Conservation (phyloP, 257 asterid species). For the Solanum gandarillasii region DNA sequence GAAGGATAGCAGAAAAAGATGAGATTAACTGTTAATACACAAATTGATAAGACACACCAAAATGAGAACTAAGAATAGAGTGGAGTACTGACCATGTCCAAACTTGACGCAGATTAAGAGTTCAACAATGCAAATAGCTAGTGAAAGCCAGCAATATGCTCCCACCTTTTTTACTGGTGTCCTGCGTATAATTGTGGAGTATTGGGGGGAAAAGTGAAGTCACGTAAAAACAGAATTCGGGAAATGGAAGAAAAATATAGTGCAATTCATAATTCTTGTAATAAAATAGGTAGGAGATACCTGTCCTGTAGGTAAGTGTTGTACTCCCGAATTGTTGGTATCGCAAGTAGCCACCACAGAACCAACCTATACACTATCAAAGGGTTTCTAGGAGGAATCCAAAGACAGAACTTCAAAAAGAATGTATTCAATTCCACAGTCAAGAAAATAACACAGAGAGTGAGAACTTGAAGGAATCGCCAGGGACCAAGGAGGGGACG, state of each 20-base stretch:
- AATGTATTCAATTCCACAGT: constrained; percentile 93
- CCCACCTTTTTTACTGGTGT: constrained; percentile 80
- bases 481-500: constrained; percentile 95
- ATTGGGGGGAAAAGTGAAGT: not conserved
- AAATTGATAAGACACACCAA: not conserved
- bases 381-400: constrained; percentile 97
- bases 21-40: not conserved
- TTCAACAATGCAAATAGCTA: constrained; percentile 89
- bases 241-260: not conserved
- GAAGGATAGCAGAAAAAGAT: not conserved
- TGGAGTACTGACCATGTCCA: constrained; percentile 50
- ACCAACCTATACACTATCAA: constrained; percentile 66
- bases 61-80: not conserved
- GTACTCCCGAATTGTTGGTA: constrained; percentile 93
- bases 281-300: constrained; percentile 12
- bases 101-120: constrained; percentile 86
- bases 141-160: constrained; percentile 84
- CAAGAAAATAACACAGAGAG: constrained; percentile 70
- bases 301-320: constrained; percentile 88
- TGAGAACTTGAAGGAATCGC: constrained; percentile 82
- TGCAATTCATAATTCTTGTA: not conserved
- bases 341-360: constrained; percentile 92
- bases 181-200: constrained; percentile 21
- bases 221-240: not conserved
- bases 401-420: constrained; percentile 86